A percentile compares a stretch with the other conserved stretches of the same genome.
Conservation (phyloP, 192 early-diverging fungal species). For the Umbelopsis sp. region DNA sequence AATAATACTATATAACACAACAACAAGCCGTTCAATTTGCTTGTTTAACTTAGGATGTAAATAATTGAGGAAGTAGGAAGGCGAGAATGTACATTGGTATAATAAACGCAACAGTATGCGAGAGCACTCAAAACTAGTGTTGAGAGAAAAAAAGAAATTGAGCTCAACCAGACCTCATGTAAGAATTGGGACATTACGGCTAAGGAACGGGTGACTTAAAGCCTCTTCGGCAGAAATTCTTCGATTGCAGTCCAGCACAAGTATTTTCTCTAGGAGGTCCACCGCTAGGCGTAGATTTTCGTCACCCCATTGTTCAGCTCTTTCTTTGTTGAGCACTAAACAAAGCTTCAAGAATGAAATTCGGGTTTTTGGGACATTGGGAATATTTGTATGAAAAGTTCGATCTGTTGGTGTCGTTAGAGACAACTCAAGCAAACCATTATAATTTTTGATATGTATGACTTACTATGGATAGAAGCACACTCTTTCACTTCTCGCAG, state of each 20-base stretch:
- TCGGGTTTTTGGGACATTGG: constrained; percentile 33
- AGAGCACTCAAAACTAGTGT: no score
- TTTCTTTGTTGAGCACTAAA: constrained; percentile 41
- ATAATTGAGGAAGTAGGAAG: neutral
- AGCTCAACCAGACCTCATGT: no score
- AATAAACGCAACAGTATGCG: neutral
- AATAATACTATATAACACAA: constrained; percentile 15
- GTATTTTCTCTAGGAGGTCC: constrained; percentile 62
- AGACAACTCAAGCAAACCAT: neutral
- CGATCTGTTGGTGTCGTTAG: constrained; percentile 47
- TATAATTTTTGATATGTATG: neutral
- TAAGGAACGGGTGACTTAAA: constrained; percentile 74
- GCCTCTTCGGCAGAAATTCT: constrained; percentile 82
- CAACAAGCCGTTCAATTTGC: no score
- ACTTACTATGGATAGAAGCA: constrained; percentile 65
- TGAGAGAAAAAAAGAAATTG: no score
- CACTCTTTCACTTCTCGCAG: constrained; percentile 70
- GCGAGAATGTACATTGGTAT: constrained; percentile 8
- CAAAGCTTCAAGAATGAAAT: constrained; percentile 45
- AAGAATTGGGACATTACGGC: no score
- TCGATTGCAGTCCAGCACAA: constrained; percentile 59
- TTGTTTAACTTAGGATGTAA: neutral
- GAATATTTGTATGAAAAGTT: constrained; percentile 58
- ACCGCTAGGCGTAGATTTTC: constrained; percentile 51
- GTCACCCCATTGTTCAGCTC: constrained; percentile 33